Percentiles rank a stretch among this genome's conserved stretches.
Evolutionary conservation across 345 rosid genomes (phyloP).

Genomic region (Sisymbrium irio): DNA sequence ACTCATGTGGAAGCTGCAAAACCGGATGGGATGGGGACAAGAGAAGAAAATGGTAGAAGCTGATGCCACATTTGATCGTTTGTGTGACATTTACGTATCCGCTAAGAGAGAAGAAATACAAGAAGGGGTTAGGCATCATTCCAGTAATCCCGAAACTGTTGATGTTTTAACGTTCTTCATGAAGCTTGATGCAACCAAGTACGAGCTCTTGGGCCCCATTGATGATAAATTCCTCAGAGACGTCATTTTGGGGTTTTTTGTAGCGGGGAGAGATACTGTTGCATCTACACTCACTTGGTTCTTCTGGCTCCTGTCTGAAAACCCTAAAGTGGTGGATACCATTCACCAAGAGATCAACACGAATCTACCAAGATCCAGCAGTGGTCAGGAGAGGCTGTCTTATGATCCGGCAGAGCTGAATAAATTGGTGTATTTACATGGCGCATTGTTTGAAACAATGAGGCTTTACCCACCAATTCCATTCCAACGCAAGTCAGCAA

Average conservation of each 20-base stretch:
- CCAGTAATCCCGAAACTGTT: neutral
- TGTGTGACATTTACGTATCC: neutral
- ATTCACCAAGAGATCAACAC: neutral
- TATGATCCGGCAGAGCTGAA: neutral
- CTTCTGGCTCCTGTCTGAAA: neutral
- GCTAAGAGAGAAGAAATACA: neutral
- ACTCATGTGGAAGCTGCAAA: slow-evolving; percentile 31
- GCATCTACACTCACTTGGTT: neutral
- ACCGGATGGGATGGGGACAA: neutral
- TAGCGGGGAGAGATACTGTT: neutral
- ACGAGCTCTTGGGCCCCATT: neutral
- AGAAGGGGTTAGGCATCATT: neutral
- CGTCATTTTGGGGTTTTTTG: neutral
- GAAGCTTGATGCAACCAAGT: neutral
- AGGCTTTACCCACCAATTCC: neutral
- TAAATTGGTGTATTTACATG: neutral
- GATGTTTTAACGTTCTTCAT: neutral
- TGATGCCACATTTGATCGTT: neutral
- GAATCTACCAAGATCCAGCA: neutral
- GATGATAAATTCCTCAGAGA: neutral
- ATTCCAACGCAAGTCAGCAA: neutral
- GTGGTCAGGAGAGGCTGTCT: neutral
- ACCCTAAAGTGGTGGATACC: neutral
- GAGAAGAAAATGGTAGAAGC: neutral
- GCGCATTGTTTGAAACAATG: neutral